Evolutionary conservation across 768 basidiomycete genomes (phyloP), one percentile per base, ranked within the genome.

Genomic region (Neoboletus brunneissimus): DNA sequence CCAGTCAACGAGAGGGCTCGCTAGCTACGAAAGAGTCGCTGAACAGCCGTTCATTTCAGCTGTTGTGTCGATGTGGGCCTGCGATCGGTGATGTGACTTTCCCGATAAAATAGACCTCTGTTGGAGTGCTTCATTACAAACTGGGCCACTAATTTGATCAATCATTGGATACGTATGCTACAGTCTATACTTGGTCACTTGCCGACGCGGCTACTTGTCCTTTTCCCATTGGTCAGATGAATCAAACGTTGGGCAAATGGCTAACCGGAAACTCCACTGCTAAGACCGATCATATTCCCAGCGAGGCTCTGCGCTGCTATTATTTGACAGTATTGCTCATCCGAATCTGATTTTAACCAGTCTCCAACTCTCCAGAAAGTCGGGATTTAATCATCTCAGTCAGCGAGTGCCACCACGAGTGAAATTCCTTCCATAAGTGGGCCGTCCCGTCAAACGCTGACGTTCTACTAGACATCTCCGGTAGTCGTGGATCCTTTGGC

Each of bases 311-410:
- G n/a, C n/a, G n/a, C n/a, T n/a, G n/a, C n/a, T n/a, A n/a, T 2
- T 41, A 8, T 8, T 18, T 18, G 37, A 37, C 35, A 20, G 40
- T 41, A 20, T 12, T 6, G 40, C 40, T 40, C 38, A 20, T 40
- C 38, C 16, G 15, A n/a, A n/a, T 34, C 18, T 32, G 12, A 5
- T 32, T 32, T 12, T 12, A 32, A 32, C 12, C 8, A 5, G 1
- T 22, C 12, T 42, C 40, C 22, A 13, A 3, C 5, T 20, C 10
- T 27, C 15, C 11, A 18, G 27, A 22, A 20, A 12, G 6, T 23
- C 51, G 16, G 53, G 37, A 13, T 38, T 42, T 55, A 18, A 43
- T 35, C 54, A 44, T 29, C 54, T 56, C 54, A 35, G 38, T 56
- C 54, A 56, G 41, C 41, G 4, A 18, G n/a, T 8, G 38, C n/a